Evolutionary conservation across 2,329 filamentous ascomycete species (phyloP).

Genomic region (Penicillium sp.): DNA sequence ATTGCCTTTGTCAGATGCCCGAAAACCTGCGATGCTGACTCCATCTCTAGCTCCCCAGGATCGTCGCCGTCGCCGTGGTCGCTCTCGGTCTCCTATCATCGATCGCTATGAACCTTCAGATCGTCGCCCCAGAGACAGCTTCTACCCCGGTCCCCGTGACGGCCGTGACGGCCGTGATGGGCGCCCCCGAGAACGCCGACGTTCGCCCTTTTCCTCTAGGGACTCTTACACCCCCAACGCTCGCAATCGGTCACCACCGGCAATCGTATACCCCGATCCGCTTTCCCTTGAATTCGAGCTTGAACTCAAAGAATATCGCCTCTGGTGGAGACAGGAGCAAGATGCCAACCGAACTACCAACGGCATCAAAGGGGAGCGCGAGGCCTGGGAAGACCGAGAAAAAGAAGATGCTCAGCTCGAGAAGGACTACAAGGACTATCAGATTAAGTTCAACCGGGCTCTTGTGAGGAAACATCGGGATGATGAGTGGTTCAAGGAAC

Average conservation of each 20-base stretch:
- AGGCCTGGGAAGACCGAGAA: conserved; percentile 65
- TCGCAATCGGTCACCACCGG: conserved; percentile 55
- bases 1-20: background rate
- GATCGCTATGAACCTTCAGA: conserved; percentile 67
- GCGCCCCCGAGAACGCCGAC: conserved; percentile 55
- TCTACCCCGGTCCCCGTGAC: conserved; percentile 53
- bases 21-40: conserved; percentile 6
- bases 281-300: conserved; percentile 68
- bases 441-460: conserved; percentile 76
- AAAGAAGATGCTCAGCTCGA: conserved; percentile 68
- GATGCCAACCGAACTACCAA: conserved; percentile 65
- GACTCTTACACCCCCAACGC: conserved; percentile 69
- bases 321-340: conserved; percentile 70
- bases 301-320: conserved; percentile 69
- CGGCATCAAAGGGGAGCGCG: conserved; percentile 64
- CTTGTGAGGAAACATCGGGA: conserved; percentile 93
- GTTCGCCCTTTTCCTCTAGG: conserved; percentile 61
- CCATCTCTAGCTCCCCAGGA: conserved; percentile 41
- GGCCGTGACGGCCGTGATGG: conserved; percentile 39
- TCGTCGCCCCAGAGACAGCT: conserved; percentile 61
- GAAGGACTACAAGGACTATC: conserved; percentile 67
- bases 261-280: conserved; percentile 64
- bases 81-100: conserved; percentile 67
- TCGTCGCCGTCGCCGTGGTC: conserved; percentile 50
- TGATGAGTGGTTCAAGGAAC: conserved; percentile 97